A percentile compares a stretch with the other conserved stretches of the same genome.
Conservation (phyloP, 108 stramenopile genomes). For the Poteriospumella lacustris region DNA sequence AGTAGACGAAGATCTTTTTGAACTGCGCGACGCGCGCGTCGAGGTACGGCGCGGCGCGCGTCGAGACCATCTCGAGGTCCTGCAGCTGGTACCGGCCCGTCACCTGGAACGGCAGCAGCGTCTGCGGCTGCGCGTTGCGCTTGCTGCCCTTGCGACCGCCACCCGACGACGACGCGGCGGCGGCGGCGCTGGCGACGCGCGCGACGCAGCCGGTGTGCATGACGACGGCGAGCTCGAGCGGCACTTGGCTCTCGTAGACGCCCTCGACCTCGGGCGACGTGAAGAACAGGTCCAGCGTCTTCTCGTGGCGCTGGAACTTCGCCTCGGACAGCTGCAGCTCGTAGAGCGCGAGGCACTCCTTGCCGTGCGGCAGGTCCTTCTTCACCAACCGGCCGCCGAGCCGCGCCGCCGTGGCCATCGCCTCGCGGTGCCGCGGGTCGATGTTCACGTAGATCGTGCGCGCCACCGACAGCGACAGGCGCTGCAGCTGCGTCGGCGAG, state of each 20-base stretch:
- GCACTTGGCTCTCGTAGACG: slow-evolving; percentile 77
- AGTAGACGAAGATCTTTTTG: slow-evolving; percentile 65
- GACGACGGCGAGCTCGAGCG: slow-evolving; percentile 68
- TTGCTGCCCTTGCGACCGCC: background rate
- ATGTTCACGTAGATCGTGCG: slow-evolving; percentile 6
- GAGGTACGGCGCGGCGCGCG: slow-evolving; percentile 37
- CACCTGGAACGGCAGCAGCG: too few species aligned
- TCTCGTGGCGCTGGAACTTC: slow-evolving; percentile 46
- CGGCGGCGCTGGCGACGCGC: slow-evolving; percentile 61
- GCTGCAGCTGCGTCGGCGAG: slow-evolving; percentile 66
- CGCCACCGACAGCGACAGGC: slow-evolving; percentile 26
- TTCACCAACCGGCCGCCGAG: slow-evolving; percentile 37
- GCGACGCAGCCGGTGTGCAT: slow-evolving; percentile 75
- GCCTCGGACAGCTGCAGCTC: slow-evolving; percentile 83
- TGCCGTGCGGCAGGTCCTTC: slow-evolving; percentile 76
- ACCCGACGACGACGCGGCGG: slow-evolving; percentile 54
- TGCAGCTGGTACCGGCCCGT: background rate
- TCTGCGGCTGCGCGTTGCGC: background rate
- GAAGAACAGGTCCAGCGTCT: slow-evolving; percentile 41
- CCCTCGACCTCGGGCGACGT: slow-evolving; percentile 58
- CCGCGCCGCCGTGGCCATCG: slow-evolving; percentile 14
- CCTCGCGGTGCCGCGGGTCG: background rate
- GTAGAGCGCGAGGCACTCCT: slow-evolving; percentile 52
- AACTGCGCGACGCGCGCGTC: slow-evolving; percentile 47
- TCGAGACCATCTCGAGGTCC: slow-evolving; percentile 2